These are phyloP conservation scores for Biscogniauxia mediterranea DNA, from an alignment of 2,329 filamentous ascomycete genomes.

Conservation along the genomic window DNA sequence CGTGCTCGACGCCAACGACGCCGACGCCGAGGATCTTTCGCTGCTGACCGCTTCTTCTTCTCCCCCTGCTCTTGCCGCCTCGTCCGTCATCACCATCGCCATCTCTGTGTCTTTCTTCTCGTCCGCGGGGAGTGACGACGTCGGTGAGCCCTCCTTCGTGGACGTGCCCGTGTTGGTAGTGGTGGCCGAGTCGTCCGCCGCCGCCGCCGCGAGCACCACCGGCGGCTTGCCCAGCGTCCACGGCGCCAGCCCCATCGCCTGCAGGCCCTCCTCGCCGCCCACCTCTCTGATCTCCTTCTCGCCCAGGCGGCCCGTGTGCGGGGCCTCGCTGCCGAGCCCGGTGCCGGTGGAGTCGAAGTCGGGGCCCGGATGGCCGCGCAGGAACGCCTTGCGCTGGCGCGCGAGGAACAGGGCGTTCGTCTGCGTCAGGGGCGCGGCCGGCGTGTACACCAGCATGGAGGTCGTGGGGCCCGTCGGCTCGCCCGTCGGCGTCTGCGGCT, in stretches of 20 bases:
- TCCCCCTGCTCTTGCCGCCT: slow-evolving; percentile 5
- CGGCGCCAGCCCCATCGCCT: slow-evolving; percentile 57
- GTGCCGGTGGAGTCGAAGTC: slow-evolving; percentile 56
- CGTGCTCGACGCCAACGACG: slow-evolving; percentile 28
- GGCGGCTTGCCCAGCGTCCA: slow-evolving; percentile 44
- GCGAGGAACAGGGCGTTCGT: slow-evolving; percentile 57
- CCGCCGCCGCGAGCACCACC: slow-evolving; percentile 1
- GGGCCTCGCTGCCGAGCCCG: slow-evolving; percentile 50
- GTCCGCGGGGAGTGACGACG: slow-evolving; percentile 1
- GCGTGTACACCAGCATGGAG: slow-evolving; percentile 54
- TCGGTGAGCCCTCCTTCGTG: slow-evolving; percentile 3
- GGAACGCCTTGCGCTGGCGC: slow-evolving; percentile 56
- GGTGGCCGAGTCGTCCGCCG: slow-evolving; percentile 11
- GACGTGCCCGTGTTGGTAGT: slow-evolving; percentile 15
- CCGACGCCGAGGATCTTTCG: slow-evolving; percentile 28
- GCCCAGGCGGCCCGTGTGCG: slow-evolving; percentile 46
- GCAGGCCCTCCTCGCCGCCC: slow-evolving; percentile 49
- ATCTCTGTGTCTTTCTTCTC: slow-evolving; percentile 18
- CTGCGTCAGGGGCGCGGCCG: slow-evolving; percentile 55
- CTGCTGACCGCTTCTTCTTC: slow-evolving; percentile 21
- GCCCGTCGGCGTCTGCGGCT: slow-evolving; percentile 25
- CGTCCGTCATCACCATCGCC: slow-evolving; percentile 22
- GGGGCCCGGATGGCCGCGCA: slow-evolving; percentile 51
- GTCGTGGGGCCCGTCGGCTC: slow-evolving; percentile 18
- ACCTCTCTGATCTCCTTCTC: slow-evolving; percentile 51